These are phyloP conservation scores for bread wheat (Triticum aestivum) DNA, from an alignment of 176 grass and related monocot genomes.

Conservation along the genomic window DNA sequence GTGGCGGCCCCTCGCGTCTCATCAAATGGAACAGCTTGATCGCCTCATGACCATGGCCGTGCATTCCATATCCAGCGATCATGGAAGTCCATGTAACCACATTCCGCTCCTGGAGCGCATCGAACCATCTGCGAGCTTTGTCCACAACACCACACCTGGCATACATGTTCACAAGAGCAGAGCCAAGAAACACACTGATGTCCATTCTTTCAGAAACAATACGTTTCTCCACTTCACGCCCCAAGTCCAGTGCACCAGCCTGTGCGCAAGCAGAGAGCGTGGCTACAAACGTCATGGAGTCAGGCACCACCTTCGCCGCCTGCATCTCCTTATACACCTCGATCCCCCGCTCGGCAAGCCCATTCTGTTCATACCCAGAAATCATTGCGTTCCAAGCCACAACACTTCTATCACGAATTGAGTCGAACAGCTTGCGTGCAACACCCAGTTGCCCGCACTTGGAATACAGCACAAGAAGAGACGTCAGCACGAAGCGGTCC, in stretches of 20 bases:
- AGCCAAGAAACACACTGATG: slow-evolving; percentile 59
- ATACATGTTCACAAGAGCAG: slow-evolving; percentile 83
- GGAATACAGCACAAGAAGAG: slow-evolving; percentile 45
- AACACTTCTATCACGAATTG: slow-evolving; percentile 49
- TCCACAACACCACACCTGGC: slow-evolving; percentile 64
- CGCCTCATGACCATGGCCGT: slow-evolving; percentile 58
- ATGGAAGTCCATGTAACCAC: slow-evolving; percentile 75
- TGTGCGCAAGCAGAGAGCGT: slow-evolving; percentile 73
- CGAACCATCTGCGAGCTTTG: slow-evolving; percentile 57
- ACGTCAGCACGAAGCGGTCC: slow-evolving; percentile 47
- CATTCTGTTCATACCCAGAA: slow-evolving; percentile 72
- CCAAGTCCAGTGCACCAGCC: slow-evolving; percentile 59
- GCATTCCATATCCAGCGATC: slow-evolving; percentile 83
- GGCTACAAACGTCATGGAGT: slow-evolving; percentile 57
- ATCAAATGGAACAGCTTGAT: slow-evolving; percentile 61
- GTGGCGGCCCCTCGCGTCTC: slow-evolving; percentile 34
- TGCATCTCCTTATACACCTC: slow-evolving; percentile 65
- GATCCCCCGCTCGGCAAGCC: slow-evolving; percentile 45
- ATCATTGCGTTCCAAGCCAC: slow-evolving; percentile 91
- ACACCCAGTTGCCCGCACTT: slow-evolving; percentile 34
- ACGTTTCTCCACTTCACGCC: slow-evolving; percentile 51
- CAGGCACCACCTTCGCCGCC: slow-evolving; percentile 41
- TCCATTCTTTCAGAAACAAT: slow-evolving; percentile 48
- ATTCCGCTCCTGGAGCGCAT: slow-evolving; percentile 49
- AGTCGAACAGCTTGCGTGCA: slow-evolving; percentile 68